Base-by-base conservation (phyloP, 345 rosid genomes). In the Clausena lansium region DNA sequence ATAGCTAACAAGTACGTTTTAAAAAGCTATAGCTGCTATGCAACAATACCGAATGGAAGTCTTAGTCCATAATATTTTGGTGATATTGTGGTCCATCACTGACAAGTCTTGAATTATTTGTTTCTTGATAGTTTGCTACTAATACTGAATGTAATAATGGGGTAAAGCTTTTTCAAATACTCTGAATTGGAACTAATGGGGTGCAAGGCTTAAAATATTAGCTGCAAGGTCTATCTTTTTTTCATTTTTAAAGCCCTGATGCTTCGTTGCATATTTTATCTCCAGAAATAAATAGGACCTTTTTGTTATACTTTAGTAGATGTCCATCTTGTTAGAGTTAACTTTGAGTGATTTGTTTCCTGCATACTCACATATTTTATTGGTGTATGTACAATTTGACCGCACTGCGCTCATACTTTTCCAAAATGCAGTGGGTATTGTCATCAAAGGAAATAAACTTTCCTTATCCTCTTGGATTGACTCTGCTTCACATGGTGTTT, bases 371-470 rank as follows among this genome's bases (percentile, higher is more conserved):
- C 35, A 6, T 57, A 57, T 57, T 24, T 57, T 35, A 36, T n/a
- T 5, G 75, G 33, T n/a, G 38, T 41, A 30, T n/a, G 55, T 41
- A 25, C 62, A 30, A 3, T 20, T 74, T 61, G 58, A 41, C 28
- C 1, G 1, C n/a, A 27, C 9, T 57, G 65, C 22, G 50, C 28
- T 32, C 28, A 45, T 69, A 33, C 19, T 69, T 76, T 79, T 73
- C 65, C 75, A 54, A 66, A 25, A 7, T 85, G 93, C 95, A 95
- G 97, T 95, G 97, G 98, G 97, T 93, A 79, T 85, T 95, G 85
- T 95, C 99, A 78, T 95, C 99, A 24, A 92, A 92, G 89, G 99
- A 95, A 84, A 92, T 95, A 5, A 95, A 95, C 81, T 95, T 95
- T 67, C 98, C 99, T 73, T 93, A 92, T 81, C 99, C 98, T 60